Percentiles rank a stretch among this genome's conserved stretches.
Conservation (phyloP, 2,329 filamentous ascomycete species). For the Cercospora janseana region DNA sequence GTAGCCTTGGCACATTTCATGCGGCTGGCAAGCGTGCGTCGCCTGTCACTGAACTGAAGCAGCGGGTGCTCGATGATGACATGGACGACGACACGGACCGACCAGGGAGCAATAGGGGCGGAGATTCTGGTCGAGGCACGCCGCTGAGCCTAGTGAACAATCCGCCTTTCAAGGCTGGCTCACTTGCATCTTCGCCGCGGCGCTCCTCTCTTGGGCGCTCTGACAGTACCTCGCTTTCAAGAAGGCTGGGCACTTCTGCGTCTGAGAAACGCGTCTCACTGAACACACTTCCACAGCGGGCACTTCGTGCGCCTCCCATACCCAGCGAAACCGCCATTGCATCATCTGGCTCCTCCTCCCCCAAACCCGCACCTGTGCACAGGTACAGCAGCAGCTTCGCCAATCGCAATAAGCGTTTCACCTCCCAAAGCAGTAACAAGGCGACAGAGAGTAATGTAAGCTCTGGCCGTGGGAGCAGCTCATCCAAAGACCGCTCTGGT, state of each 20-base stretch:
- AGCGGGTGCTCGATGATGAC: conserved; percentile 29
- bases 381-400: conserved; percentile 94
- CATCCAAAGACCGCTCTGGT: conserved; percentile 48
- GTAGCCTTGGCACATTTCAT: conserved; percentile 37
- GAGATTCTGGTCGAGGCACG: conserved; percentile 14
- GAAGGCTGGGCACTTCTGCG: conserved; percentile 21
- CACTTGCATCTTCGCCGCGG: conserved; percentile 58
- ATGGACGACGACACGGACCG: conserved; percentile 18
- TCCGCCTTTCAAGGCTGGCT: conserved; percentile 93
- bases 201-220: conserved; percentile 40
- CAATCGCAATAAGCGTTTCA: conserved; percentile 73
- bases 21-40: conserved; percentile 33
- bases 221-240: conserved; percentile 17
- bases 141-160: conserved; percentile 77
- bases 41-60: conserved; percentile 32
- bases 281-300: conserved; percentile 72
- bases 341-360: conserved; percentile 70
- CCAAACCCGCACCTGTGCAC: conserved; percentile 72
- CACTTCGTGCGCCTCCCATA: conserved; percentile 64
- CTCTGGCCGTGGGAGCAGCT: conserved; percentile 75
- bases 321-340: conserved; percentile 61
- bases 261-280: conserved; percentile 64
- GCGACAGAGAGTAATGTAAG: conserved; percentile 71
- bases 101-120: conserved; percentile 3
- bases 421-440: conserved; percentile 65